Evolutionary conservation across 768 basidiomycete genomes (phyloP), one percentile per base, ranked within the genome.

Genomic region (Mycena chlorophos): DNA sequence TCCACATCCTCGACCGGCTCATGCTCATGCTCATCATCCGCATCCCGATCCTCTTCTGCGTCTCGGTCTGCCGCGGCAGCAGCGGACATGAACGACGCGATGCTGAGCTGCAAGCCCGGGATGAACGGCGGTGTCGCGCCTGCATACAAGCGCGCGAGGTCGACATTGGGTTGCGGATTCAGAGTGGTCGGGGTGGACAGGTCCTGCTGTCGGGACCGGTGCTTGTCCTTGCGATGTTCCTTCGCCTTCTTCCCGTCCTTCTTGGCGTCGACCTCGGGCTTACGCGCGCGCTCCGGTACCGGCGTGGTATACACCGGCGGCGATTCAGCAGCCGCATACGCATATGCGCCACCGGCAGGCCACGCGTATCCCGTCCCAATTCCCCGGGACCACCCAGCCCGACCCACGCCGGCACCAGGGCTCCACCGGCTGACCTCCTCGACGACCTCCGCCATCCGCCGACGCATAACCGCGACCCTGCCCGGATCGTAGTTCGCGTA

Each of bases 391-490:
- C 60, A 5, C 60, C 60, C 38, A 49, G 28, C 29, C 60, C 60
- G 17, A 55, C 60, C 60, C 17, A 51, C 51, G 3, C 57, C 46
- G 26, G 60, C 60, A 12, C 50, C 25, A 1, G 59, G 60, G 39
- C 61, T 60, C 60, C 62, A 61, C 5, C 56, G 59, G 16, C 63
- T 66, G 12, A 56, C 61, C 47, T 64, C 62, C 5, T 27, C 43
- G 20, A 87, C 75, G 2, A 85, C 86, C 56, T 87, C 78, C n/a
- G 68, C 66, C 55, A 89, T 82, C 17, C 81, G 75, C 3, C 69
- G 66, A 17, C 76, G 72, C 64, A 85, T 77, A 53, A 79, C 75
- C 17, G 70, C 69, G 52, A 75, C 71, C 62, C 77, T 75, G 38
- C 68, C 66, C 0, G 73, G 66, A 26, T 78, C 76, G 60, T 83